These are phyloP conservation scores for Curvularia eragrostidis DNA, from an alignment of 2,329 filamentous ascomycete genomes.

Conservation along the genomic window DNA sequence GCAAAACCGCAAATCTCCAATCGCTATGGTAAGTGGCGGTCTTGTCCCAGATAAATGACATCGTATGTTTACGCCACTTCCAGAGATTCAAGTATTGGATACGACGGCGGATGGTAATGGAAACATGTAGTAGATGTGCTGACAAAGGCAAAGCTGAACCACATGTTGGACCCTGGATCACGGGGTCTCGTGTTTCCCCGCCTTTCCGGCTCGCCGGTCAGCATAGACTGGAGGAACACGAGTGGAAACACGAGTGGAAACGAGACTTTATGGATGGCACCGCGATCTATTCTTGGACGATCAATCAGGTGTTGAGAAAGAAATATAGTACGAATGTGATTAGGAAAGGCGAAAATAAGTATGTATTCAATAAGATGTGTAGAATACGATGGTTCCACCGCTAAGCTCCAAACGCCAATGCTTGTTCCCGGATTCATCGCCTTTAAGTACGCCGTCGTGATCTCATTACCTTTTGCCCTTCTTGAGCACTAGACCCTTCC, in stretches of 20 bases:
- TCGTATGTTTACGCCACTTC: not conserved
- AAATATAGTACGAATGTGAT: not conserved
- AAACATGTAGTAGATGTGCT: not conserved
- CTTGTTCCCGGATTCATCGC: not conserved
- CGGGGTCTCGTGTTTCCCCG: slow-evolving; percentile 14
- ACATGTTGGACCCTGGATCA: not conserved
- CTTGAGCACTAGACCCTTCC: slow-evolving; percentile 47
- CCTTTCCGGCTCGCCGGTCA: slow-evolving; percentile 2
- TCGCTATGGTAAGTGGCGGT: not conserved
- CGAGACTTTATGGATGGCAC: not conserved
- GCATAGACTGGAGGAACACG: not conserved
- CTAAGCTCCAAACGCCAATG: slow-evolving; percentile 5
- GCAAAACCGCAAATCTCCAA: not conserved
- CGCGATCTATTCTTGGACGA: not conserved
- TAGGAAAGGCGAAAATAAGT: not conserved
- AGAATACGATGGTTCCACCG: not conserved
- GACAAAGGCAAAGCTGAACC: not conserved
- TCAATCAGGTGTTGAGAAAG: not conserved
- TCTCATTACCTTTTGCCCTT: slow-evolving; percentile 42
- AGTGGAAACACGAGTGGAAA: not conserved
- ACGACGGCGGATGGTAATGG: not conserved
- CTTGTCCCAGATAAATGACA: not conserved
- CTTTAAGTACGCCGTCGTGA: not conserved
- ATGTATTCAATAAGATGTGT: not conserved
- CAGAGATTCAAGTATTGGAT: not conserved